Evolutionary conservation across 2,329 filamentous ascomycete species (phyloP).

Genomic region (Colletotrichum siamense): DNA sequence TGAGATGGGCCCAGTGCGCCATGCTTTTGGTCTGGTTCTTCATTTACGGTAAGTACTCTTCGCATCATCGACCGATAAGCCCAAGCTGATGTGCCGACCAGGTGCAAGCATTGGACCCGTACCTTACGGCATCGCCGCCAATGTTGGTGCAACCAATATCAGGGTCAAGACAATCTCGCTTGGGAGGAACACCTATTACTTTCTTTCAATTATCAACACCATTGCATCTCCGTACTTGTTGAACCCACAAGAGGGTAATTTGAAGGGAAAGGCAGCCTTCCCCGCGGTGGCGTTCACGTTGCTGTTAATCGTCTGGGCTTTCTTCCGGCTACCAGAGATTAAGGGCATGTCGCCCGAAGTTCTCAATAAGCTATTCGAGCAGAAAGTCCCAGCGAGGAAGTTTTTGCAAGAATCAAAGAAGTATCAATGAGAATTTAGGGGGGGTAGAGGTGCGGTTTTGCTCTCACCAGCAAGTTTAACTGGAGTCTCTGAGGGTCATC

Average conservation of each 20-base stretch:
- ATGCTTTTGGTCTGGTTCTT: conserved; percentile 48
- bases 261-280: conserved; percentile 35
- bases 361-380: background rate
- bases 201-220: conserved; percentile 51
- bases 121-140: conserved; percentile 47
- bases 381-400: background rate
- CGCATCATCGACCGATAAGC: background rate
- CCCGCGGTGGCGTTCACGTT: conserved; percentile 50
- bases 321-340: conserved; percentile 53
- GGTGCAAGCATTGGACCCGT: conserved; percentile 22
- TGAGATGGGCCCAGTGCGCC: conserved; percentile 50
- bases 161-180: conserved; percentile 51
- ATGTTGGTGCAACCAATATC: conserved; percentile 44
- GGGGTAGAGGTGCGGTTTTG: no score
- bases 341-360: background rate
- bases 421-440: background rate
- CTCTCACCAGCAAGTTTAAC: no score
- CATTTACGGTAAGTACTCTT: conserved; percentile 43
- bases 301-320: conserved; percentile 44
- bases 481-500: background rate
- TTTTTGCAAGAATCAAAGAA: background rate
- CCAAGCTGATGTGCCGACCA: background rate
- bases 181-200: conserved; percentile 51
- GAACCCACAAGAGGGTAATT: conserved; percentile 30
- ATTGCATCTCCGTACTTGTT: conserved; percentile 51